Percentiles rank a stretch among this genome's conserved stretches.
Evolutionary conservation across 192 early-diverging fungal genomes (phyloP).

Genomic region (Entomortierella beljakovae): DNA sequence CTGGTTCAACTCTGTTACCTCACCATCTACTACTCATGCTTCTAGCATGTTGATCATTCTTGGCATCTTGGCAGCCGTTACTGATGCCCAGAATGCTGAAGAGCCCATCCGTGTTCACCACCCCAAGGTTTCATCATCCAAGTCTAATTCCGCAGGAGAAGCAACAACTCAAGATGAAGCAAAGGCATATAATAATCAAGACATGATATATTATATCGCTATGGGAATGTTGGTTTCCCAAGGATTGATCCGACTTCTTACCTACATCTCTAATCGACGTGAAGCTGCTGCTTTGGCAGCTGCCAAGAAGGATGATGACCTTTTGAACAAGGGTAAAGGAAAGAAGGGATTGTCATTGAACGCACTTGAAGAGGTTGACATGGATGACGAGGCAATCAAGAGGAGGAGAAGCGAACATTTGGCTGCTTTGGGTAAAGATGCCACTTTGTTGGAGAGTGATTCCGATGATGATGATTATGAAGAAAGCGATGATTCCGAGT

Average conservation of each 20-base stretch:
- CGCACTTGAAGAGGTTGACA: conserved; percentile 13
- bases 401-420: conserved; percentile 31
- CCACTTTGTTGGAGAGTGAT: conserved; percentile 31
- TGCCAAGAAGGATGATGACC: conserved; percentile 34
- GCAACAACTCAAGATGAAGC: not conserved
- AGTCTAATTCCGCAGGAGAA: not conserved
- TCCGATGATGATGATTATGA: conserved; percentile 53
- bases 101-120: conserved; percentile 18
- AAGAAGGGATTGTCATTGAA: conserved; percentile 22
- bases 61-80: conserved; percentile 40
- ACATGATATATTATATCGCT: conserved; percentile 47
- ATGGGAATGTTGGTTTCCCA: conserved; percentile 51
- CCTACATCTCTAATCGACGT: conserved; percentile 38
- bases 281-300: conserved; percentile 33
- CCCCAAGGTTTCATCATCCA: conserved; percentile 13
- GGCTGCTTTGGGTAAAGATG: conserved; percentile 23
- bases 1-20: conserved; percentile 44
- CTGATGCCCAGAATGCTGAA: conserved; percentile 33
- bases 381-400: conserved; percentile 27
- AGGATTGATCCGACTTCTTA: conserved; percentile 42
- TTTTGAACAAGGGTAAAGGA: conserved; percentile 4
- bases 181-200: conserved; percentile 10
- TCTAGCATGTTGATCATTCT: conserved; percentile 52
- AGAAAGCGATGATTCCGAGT: conserved; percentile 10
- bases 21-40: conserved; percentile 48